These are phyloP conservation scores for Trematosphaeria pertusa DNA, from an alignment of 2,329 filamentous ascomycete species.

Conservation along the genomic window DNA sequence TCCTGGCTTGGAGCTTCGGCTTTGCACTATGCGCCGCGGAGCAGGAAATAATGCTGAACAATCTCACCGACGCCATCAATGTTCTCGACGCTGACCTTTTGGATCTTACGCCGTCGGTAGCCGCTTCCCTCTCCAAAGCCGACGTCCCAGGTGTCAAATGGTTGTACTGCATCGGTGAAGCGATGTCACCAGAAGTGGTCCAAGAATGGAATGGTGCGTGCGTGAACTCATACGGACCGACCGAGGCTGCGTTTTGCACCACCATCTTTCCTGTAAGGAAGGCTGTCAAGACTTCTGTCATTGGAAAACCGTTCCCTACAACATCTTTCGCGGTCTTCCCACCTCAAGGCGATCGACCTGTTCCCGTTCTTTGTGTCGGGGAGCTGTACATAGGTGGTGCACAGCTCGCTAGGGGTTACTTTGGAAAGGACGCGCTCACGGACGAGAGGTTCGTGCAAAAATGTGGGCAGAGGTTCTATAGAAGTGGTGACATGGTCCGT, in stretches of 20 bases:
- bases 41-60: conserved; percentile 47
- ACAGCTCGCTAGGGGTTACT: conserved; percentile 55
- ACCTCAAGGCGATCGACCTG: conserved; percentile 30
- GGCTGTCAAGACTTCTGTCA: conserved; percentile 45
- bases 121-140: conserved; percentile 38
- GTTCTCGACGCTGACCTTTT: conserved; percentile 45
- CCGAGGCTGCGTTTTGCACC: conserved; percentile 54
- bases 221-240: conserved; percentile 55
- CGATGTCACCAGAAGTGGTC: conserved; percentile 49
- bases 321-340: conserved; percentile 50
- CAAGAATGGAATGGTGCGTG: conserved; percentile 49
- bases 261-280: conserved; percentile 47
- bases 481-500: conserved; percentile 47
- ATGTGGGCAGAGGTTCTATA: conserved; percentile 45
- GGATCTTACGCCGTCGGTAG: conserved; percentile 54
- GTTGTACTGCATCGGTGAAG: conserved; percentile 55
- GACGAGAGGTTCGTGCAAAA: conserved; percentile 37
- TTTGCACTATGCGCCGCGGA: conserved; percentile 52
- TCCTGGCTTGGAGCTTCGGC: conserved; percentile 53
- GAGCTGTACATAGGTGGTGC: conserved; percentile 57
- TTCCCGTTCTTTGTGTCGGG: conserved; percentile 51
- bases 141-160: conserved; percentile 49
- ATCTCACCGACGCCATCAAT: conserved; percentile 45
- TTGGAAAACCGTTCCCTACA: conserved; percentile 51
- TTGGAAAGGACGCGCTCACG: conserved; percentile 44